Percentiles rank a stretch among this genome's conserved stretches.
These are phyloP conservation scores for Stachybotrys chlorohalonatus DNA, from an alignment of 2,329 filamentous ascomycete genomes.

Conservation along the genomic window DNA sequence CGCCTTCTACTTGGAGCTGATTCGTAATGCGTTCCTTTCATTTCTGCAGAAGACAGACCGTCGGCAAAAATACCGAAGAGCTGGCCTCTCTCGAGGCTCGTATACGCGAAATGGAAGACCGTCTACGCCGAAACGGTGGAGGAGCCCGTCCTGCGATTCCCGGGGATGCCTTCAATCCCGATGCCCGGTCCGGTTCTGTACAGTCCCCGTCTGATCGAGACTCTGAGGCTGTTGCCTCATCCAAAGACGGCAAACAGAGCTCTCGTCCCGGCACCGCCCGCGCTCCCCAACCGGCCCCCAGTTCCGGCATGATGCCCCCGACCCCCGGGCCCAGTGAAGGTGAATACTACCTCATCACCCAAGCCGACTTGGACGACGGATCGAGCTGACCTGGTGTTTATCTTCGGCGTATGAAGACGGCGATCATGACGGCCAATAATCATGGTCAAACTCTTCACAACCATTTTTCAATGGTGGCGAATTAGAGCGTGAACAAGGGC, in stretches of 20 bases:
- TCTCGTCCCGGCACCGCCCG: conserved; percentile 47
- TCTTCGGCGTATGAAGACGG: conserved; percentile 20
- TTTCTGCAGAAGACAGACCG: conserved; percentile 60
- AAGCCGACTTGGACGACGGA: conserved; percentile 18
- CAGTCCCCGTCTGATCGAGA: conserved; percentile 6
- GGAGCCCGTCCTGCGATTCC: conserved; percentile 6
- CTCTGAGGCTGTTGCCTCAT: conserved; percentile 8
- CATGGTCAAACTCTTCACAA: background rate
- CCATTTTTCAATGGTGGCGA: background rate
- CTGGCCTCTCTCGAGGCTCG: conserved; percentile 78
- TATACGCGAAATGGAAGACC: conserved; percentile 77
- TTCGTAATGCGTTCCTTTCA: conserved; percentile 6
- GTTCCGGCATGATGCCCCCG: conserved; percentile 48
- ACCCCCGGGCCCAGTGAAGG: conserved; percentile 54
- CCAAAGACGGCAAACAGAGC: conserved; percentile 25
- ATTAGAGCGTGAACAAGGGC: background rate
- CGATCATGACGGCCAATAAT: conserved; percentile 23
- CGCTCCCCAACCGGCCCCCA: conserved; percentile 40
- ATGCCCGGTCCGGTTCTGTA: background rate
- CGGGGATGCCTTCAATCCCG: background rate
- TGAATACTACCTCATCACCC: conserved; percentile 39
- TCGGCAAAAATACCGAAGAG: conserved; percentile 67
- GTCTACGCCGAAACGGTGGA: conserved; percentile 41
- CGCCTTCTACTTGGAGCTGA: background rate
- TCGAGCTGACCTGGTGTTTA: conserved; percentile 19